Base-by-base conservation (phyloP, 352 stramenopile species). In the Globisporangium echinulatum region DNA sequence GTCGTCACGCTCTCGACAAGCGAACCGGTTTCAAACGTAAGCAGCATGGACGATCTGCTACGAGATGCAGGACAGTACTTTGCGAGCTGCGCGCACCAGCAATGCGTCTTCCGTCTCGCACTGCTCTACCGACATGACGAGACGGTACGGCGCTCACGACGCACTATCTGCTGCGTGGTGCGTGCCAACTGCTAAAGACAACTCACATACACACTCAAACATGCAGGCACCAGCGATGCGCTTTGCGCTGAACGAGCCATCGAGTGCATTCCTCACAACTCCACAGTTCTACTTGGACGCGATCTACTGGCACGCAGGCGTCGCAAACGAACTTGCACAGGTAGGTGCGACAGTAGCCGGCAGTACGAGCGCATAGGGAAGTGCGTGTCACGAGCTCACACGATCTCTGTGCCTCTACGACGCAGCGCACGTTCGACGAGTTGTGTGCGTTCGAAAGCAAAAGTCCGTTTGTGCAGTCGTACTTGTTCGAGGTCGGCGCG, bases 271-370 rank as follows among this genome's bases (percentile, higher is more conserved):
- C 52, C 65, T 72, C 25, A 54, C 56, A 25, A 59, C 79, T 36
- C 49, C 63, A 47, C 57, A 49, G 46, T 77, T 56, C 56, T 60
- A 80, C 49, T 44, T 85, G 36, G 73, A 85, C 48, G 61, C 71
- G 10, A 67, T 85, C 40, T 85, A 83, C 58, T 83, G 73, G 73
- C 70, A 85, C 64, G 56, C 60, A 54, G 58, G 66, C 17, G 60
- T 72, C 7, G 42, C 71, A n/a, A 47, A 60, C 13, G 64, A 79
- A 13, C 25, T 59, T 43, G 71, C 75, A 36, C 75, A 85, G 65
- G 75, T 65, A 17, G n/a, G 43, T 19, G 53, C 48, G 46, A n/a
- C 25, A 33, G 25, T 3, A 33, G 25, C 25, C 25, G 25, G 25
- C 25, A 33, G 25, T 33, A 33, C 25, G 25, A 33, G 25, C 25